Base-by-base conservation (phyloP, 345 rosid genomes). In the Euphorbia pulcherrima region DNA sequence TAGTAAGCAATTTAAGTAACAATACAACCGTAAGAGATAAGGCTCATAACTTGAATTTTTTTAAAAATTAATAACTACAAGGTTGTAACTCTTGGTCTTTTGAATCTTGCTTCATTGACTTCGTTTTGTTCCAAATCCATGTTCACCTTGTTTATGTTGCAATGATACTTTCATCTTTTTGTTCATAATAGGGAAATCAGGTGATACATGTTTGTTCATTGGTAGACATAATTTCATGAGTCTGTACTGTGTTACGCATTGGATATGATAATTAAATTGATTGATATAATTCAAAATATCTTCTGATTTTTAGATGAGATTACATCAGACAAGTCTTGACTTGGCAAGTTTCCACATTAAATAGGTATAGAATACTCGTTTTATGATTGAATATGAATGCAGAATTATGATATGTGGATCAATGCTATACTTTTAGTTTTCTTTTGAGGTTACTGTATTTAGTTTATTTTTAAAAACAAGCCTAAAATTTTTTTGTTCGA, bases 391-490 rank as follows among this genome's bases (percentile, higher is more conserved):
- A 8, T 47, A 18, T 7, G 16, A 44, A 44, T 44, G 40, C 14
- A 28, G 16, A 33, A 47, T 17, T 13, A 28, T 52, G 23, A 29
- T 2, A 8, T 39, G 39, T 28, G n/a, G 18, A 12, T 30, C 33
- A 35, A 4, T 30, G 20, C 27, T 24, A 51, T 9, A 28, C 21
- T 18, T 62, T 7, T n/a, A 44, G 10, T 28, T 37, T 53, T 52
- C 24, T 8, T 63, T 56, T 71, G 40, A 27, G 44, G 28, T 63
- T 58, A 29, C 30, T 70, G 13, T 20, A n/a, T 37, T 60, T 30
- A 28, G 29, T 54, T 55, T 67, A 27, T 56, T 63, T 37, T 63
- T 27, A 41, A 54, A 27, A 37, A 18, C 12, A 13, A 26, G 68
- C 47, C 23, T 28, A 26, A 37, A 63, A 18, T 23, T 14, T 52